Evolutionary conservation across 1,284 basidiomycete species (phyloP).

Genomic region (Marasmius sp.): DNA sequence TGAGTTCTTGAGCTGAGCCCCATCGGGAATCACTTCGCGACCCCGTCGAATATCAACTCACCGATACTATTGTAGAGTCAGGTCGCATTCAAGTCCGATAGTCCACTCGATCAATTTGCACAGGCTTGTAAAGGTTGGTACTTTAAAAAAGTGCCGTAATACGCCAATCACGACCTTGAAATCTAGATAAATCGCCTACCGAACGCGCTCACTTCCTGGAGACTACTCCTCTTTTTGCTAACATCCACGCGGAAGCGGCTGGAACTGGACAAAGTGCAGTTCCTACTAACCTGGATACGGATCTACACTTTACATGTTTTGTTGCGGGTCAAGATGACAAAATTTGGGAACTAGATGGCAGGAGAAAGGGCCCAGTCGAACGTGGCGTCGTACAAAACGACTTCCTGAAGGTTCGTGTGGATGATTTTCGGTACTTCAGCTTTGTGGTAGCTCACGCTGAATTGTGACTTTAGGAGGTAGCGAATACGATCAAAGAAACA

Average conservation of each 20-base stretch:
- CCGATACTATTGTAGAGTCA: conserved; percentile 43
- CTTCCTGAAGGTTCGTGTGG: conserved; percentile 53
- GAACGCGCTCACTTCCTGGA: conserved; percentile 77
- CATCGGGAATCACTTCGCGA: not conserved
- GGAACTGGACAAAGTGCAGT: conserved; percentile 67
- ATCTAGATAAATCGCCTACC: conserved; percentile 60
- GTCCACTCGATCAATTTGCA: conserved; percentile 65
- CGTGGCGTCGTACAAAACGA: conserved; percentile 59
- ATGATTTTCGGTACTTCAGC: conserved; percentile 3
- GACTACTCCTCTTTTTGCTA: conserved; percentile 71
- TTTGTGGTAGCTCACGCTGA: no score
- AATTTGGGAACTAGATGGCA: conserved; percentile 82
- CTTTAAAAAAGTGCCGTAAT: not conserved
- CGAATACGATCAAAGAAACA: conserved; percentile 61
- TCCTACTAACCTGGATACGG: conserved; percentile 55
- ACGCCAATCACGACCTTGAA: not conserved
- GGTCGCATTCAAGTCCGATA: conserved; percentile 52
- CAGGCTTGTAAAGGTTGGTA: conserved; percentile 56
- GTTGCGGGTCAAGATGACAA: conserved; percentile 33
- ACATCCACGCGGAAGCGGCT: conserved; percentile 74
- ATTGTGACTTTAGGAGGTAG: conserved; percentile 56
- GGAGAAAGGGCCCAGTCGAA: conserved; percentile 75
- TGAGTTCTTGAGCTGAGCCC: not conserved
- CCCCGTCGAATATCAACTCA: not conserved
- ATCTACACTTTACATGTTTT: conserved; percentile 87